These are phyloP conservation scores for Trametes hirsuta DNA, from an alignment of 1,284 basidiomycete genomes.

Conservation along the genomic window DNA sequence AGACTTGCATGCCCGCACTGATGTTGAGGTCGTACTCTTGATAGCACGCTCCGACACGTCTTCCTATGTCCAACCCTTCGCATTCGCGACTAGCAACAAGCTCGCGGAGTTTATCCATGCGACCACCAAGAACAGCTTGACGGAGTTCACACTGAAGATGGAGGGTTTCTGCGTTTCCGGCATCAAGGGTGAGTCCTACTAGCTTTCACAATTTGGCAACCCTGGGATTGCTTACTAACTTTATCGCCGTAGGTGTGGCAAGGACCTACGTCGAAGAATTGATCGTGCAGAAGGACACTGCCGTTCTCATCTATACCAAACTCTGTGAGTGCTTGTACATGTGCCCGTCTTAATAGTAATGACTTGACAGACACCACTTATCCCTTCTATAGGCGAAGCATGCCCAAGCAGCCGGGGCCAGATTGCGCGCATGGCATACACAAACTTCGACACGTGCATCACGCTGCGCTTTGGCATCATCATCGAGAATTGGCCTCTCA, in stretches of 20 bases:
- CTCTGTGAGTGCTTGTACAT: constrained; percentile 27
- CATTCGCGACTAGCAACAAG: constrained; percentile 7
- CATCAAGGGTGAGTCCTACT: constrained; percentile 13
- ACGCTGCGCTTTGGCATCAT: constrained; percentile 26
- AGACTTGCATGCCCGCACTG: constrained; percentile 17
- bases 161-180: constrained; percentile 21
- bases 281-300: constrained; percentile 13
- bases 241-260: neutral
- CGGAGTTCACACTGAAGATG: constrained; percentile 9
- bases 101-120: constrained; percentile 13
- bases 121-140: neutral
- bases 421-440: constrained; percentile 25
- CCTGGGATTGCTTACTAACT: neutral
- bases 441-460: constrained; percentile 30
- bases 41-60: constrained; percentile 4
- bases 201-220: neutral
- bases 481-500: constrained; percentile 31
- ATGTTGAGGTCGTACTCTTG: constrained; percentile 18
- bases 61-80: constrained; percentile 13
- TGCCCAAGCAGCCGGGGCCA: constrained; percentile 5
- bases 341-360: neutral
- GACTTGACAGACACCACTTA: neutral
- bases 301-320: constrained; percentile 14
- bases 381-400: constrained; percentile 14
- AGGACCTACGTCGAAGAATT: constrained; percentile 2